A percentile compares a stretch with the other conserved stretches of the same genome.
These are phyloP conservation scores for Stemphylium beticola DNA, from an alignment of 2,329 filamentous ascomycete species.

Conservation along the genomic window DNA sequence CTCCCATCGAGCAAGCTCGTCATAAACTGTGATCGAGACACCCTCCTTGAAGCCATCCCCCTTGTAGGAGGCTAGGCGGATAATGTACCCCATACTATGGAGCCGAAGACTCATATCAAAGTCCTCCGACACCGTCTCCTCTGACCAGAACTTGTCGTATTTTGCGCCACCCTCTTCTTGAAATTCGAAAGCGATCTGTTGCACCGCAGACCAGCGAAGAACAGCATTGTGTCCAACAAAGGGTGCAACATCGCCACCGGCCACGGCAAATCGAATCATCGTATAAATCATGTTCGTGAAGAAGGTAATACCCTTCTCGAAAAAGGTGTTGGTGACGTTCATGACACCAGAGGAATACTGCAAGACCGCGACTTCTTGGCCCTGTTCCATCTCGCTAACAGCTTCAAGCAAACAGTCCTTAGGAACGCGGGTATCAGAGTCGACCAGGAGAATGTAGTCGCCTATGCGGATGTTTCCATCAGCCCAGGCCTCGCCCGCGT, in stretches of 20 bases:
- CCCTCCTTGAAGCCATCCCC: constrained; percentile 75
- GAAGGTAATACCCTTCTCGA: constrained; percentile 78
- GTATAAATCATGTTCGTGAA: constrained; percentile 81
- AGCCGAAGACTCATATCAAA: constrained; percentile 77
- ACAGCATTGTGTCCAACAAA: constrained; percentile 83
- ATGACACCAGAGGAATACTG: constrained; percentile 74
- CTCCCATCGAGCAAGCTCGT: constrained; percentile 74
- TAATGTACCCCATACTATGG: constrained; percentile 70
- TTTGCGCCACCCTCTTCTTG: constrained; percentile 50
- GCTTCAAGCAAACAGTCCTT: constrained; percentile 78
- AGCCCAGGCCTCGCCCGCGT: constrained; percentile 73
- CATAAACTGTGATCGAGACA: constrained; percentile 74
- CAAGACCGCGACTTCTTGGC: constrained; percentile 77
- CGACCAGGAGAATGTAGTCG: constrained; percentile 77
- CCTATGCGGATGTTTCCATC: constrained; percentile 86
- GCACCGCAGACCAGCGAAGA: constrained; percentile 70
- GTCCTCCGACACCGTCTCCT: constrained; percentile 77
- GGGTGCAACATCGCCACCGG: constrained; percentile 73
- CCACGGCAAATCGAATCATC: constrained; percentile 72
- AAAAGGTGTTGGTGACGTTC: constrained; percentile 74
- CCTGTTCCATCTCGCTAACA: constrained; percentile 81
- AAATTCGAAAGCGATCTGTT: constrained; percentile 56
- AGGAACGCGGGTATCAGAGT: constrained; percentile 54
- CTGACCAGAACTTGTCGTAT: constrained; percentile 74
- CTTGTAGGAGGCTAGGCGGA: constrained; percentile 73